Base-by-base conservation (phyloP, 1,284 basidiomycete genomes). In the Fomitopsis betulina region DNA sequence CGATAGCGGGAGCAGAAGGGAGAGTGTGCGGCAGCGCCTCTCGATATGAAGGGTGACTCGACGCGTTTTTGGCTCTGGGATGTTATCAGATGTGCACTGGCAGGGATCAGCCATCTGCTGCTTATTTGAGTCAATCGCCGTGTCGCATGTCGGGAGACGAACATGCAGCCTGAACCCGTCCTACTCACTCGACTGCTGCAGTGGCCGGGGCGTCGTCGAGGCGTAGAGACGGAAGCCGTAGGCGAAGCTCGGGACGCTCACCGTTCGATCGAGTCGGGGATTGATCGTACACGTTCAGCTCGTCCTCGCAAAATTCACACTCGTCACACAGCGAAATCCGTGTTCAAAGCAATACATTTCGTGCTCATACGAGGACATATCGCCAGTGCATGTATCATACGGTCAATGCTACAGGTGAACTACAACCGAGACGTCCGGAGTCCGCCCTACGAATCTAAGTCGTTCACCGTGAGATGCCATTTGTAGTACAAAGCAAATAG, bases 21-120 rank as follows among this genome's bases (percentile, higher is more conserved):
- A 15, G 35, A 53, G 30, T 50, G 43, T 49, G 58, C 37, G 60
- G 67, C 65, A 61, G 67, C 65, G 65, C 67, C 62, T 64, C 65
- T 61, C 56, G 62, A 53, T 42, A 61, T 37, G 35, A 37, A 37
- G 35, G 35, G 58, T 71, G 72, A 72, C 72, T 73, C 70, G 71
- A 71, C 59, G 62, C 65, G 67, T 64, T 62, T 64, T 58, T 60
- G 35, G 35, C 35, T 37, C 35, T 37, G 25, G 53, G 63, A 63
- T 59, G 66, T 72, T 73, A 72, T 73, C 71, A 65, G 70, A 71
- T 72, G 67, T 42, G 39, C 39, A 42, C 21, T n/a, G 13, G 45
- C 45, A n/a, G 45, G 25, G 23, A 47, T 47, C 45, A 47, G 12
- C 45, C 45, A 21, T 47, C 45, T 47, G 45, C 45, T 47, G 45